These are phyloP conservation scores for Herpetospermum pedunculosum DNA, from an alignment of 306 rosid species.

Conservation along the genomic window DNA sequence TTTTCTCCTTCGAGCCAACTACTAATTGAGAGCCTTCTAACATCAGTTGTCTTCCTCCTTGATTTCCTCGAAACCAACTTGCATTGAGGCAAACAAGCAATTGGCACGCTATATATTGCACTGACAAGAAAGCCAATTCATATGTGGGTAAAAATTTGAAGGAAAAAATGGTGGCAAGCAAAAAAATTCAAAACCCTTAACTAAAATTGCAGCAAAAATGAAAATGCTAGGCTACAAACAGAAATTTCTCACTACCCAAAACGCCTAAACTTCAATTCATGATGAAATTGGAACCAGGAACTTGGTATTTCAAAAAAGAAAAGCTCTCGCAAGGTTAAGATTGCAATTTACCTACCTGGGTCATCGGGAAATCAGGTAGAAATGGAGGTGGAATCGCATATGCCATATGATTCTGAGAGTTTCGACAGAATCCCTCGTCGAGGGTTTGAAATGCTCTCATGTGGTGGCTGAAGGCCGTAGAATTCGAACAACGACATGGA, in stretches of 20 bases:
- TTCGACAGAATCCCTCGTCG: neutral
- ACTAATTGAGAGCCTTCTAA: neutral
- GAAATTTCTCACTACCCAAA: neutral
- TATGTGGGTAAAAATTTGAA: constrained; percentile 3
- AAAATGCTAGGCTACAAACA: neutral
- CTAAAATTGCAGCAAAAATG: neutral
- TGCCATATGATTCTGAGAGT: neutral
- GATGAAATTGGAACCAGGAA: constrained; percentile 10
- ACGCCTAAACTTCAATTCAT: neutral
- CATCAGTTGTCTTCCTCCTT: constrained; percentile 13
- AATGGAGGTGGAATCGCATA: neutral
- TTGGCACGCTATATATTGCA: constrained; percentile 25
- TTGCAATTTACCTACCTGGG: constrained; percentile 53
- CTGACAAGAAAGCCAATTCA: constrained; percentile 21
- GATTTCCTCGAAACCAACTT: constrained; percentile 26
- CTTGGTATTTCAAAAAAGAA: constrained; percentile 1
- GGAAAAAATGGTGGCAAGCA: neutral
- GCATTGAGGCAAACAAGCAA: constrained; percentile 28
- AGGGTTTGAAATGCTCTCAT: no score
- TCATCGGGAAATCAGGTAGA: constrained; percentile 21
- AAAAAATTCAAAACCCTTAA: constrained; percentile 13
- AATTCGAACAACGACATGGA: neutral
- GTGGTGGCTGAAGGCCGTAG: neutral
- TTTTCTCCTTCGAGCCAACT: neutral
- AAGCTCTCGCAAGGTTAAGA: constrained; percentile 31